phyloP scores from a whole-genome alignment of 73 alveolate genomes.

The Paramecium octaurelia region DNA sequence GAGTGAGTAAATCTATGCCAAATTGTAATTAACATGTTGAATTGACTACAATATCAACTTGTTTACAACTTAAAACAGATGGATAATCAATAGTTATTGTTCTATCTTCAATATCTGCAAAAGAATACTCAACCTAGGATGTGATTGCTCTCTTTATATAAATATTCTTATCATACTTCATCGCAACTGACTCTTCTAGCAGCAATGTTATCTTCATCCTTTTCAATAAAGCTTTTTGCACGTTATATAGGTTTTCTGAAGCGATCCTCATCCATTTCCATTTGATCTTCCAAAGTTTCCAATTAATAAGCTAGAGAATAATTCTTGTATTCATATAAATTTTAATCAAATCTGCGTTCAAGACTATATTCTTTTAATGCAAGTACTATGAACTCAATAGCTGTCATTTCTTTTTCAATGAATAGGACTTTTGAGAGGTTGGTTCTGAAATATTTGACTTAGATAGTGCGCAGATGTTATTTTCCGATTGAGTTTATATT shows the following conservation, averaged over 20 bases:
- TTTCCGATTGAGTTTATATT: neutral
- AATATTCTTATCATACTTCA: neutral
- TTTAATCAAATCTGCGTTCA: neutral
- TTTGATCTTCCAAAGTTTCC: neutral
- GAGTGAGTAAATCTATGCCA: neutral
- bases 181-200: neutral
- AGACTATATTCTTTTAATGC: neutral
- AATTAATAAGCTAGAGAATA: neutral
- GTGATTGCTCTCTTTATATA: neutral
- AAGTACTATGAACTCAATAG: neutral
- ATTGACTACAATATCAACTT: neutral
- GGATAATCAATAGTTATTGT: slow-evolving; percentile 20
- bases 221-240: neutral
- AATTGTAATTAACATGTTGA: neutral
- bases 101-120: neutral
- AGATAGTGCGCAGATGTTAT: neutral
- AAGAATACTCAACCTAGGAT: neutral
- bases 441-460: neutral
- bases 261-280: neutral
- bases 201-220: neutral
- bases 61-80: neutral
- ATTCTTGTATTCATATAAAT: neutral
- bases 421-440: neutral
- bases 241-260: neutral
- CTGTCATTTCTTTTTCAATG: neutral